phyloP scores from a whole-genome alignment of 768 basidiomycete genomes.

The Rhizopogon roseolus region DNA sequence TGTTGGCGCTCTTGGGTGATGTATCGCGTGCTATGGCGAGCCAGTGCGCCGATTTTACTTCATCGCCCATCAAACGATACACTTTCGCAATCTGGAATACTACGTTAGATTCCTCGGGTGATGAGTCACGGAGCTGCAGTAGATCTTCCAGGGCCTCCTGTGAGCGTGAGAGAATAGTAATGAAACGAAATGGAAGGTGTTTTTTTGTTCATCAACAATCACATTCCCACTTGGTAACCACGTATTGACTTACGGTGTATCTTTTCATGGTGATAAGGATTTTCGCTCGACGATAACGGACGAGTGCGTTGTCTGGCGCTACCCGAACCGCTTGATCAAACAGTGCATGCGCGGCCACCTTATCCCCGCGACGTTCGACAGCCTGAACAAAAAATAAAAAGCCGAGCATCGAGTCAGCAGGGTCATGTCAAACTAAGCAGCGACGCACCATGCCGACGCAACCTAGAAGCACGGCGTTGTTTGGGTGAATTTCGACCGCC shows the following conservation, averaged over 20 bases:
- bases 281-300: constrained; percentile 91
- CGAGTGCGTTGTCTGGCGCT: constrained; percentile 86
- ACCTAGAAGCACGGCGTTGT: constrained; percentile 92
- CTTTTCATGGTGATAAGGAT: constrained; percentile 81
- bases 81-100: constrained; percentile 93
- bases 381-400: constrained; percentile 48
- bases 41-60: constrained; percentile 73
- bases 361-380: constrained; percentile 80
- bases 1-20: constrained; percentile 83
- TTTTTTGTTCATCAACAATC: constrained; percentile 5
- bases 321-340: constrained; percentile 79
- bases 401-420: constrained; percentile 8
- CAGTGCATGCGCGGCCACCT: constrained; percentile 66
- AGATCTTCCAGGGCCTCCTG: constrained; percentile 82
- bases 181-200: constrained; percentile 10
- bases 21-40: constrained; percentile 91
- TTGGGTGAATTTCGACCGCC: constrained; percentile 88
- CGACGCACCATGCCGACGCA: constrained; percentile 91
- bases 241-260: constrained; percentile 60
- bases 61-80: constrained; percentile 78
- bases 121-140: constrained; percentile 70
- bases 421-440: constrained; percentile 13
- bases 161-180: constrained; percentile 18
- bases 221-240: constrained; percentile 18
- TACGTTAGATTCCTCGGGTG: constrained; percentile 95